Evolutionary conservation across 2,329 filamentous ascomycete species (phyloP), one percentile per base, ranked within the genome.

Genomic region (Furcasterigmium furcatum): DNA sequence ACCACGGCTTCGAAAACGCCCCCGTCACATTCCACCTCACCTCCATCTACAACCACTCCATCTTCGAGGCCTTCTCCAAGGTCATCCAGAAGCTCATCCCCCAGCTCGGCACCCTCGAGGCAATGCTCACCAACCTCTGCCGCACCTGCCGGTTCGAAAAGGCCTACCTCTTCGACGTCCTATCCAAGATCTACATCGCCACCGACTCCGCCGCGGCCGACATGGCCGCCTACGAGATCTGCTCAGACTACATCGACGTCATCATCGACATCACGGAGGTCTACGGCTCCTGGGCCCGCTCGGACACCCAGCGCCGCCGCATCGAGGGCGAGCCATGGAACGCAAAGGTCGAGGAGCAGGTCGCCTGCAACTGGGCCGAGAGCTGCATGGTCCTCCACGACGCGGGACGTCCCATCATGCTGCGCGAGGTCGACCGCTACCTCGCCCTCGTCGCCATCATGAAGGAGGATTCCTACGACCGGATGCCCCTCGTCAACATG

Each of bases 131-230:
- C 59, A 94, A 92, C 54, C 80, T 99, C 35, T 95, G 90, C 70
- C 89, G 88, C 50, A 94, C 90, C 13, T 97, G 91, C 62, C 87
- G 89, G 40, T 96, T 99, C 63, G 91, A 97, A 64, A 99, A 99
- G 69, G 92, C 91, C 4, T 99, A 99, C 64, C 82, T 99, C 7
- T 99, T 99, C 62, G 95, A 99, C 62, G 91, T 97, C 9, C 80
- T 95, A 56, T 95, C 89, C 69, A 99, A 99, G 72, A 96, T 99
- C 51, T 99, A 99, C 71, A 95, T 99, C 56, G 94, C 94, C 1
- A 96, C 92, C 5, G 94, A 99, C 64, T 94, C 87, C 24, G 87
- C 88, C 32, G 92, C 92, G 0, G 89, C 92, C 25, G 92, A 97
- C 60, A 94, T 96, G 77, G 87, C 88, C 35, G 92, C 88, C 63